Base-by-base conservation (phyloP, 345 rosid species). In the Gossypium australe region DNA sequence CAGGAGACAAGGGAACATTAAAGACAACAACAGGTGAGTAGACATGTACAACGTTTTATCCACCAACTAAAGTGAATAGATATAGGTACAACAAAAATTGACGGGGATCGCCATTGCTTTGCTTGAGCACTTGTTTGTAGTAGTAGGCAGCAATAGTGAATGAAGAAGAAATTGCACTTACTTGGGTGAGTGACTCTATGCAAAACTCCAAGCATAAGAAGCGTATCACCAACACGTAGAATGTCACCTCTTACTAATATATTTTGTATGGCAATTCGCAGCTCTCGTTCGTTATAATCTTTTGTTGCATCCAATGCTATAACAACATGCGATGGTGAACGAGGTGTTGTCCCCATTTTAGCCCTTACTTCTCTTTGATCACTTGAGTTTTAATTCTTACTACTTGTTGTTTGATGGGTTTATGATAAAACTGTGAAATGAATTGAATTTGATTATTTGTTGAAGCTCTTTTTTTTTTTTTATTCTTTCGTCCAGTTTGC, bases 251-350 rank as follows among this genome's bases (percentile, higher is more conserved):
- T 73, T 22, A 71, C 0, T 71, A 77, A 74, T 4, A 86, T 58
- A 22, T 53, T 60, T 20, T 77, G 65, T 9, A 89, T 55, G 27
- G 84, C 80, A 44, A 72, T 73, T 62, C 59, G 71, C 17, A 89
- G 80, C 79, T 86, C 87, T 5, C 83, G 75, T 27, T 80, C 84
- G 11, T 76, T 81, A 47, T 79, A 80, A 2, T 79, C 91, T 76
- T 84, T 87, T 4, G 87, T 89, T 1, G 89, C 94, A 71, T 89
- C 94, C 24, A 80, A 87, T 2, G 83, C 87, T 3, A 86, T 73
- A 62, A 89, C 81, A 27, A 87, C 83, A 77, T 77, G 52, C 27
- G 86, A 83, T 0, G 79, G 81, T 9, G 84, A 48, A 68, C 67
- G 68, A 60, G 83, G 79, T 4, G 53, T 5, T 63, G 71, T 74